phyloP scores from a whole-genome alignment of 2,329 filamentous ascomycete genomes.

The Colletotrichum endophyticum region DNA sequence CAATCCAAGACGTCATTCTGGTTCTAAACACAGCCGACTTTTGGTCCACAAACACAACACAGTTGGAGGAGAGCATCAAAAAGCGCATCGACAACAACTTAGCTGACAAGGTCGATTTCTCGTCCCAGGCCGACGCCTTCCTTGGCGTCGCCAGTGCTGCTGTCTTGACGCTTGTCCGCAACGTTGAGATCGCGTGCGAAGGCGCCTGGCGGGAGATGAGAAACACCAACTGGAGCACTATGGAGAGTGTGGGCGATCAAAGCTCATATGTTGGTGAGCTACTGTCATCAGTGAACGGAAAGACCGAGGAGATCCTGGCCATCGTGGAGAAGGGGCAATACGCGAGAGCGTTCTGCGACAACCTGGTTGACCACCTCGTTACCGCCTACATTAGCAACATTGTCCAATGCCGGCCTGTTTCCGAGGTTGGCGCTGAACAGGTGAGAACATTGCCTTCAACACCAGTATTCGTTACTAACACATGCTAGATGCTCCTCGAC shows the following conservation, averaged over 20 bases:
- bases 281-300: constrained; percentile 72
- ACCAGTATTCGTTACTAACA: constrained; percentile 24
- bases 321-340: constrained; percentile 91
- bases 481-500: constrained; percentile 84
- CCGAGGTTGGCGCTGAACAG: constrained; percentile 93
- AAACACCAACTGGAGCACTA: constrained; percentile 91
- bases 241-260: constrained; percentile 92
- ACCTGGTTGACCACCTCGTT: constrained; percentile 87
- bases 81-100: constrained; percentile 84
- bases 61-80: constrained; percentile 94
- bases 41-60: constrained; percentile 91
- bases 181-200: constrained; percentile 83
- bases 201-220: constrained; percentile 95
- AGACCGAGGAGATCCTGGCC: constrained; percentile 75
- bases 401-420: constrained; percentile 87
- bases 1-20: constrained; percentile 78
- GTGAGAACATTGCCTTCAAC: constrained; percentile 41
- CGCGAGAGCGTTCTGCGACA: constrained; percentile 91
- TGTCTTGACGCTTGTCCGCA: constrained; percentile 82
- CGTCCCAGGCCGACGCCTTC: constrained; percentile 92
- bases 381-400: constrained; percentile 82
- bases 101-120: constrained; percentile 79
- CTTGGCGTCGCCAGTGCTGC: constrained; percentile 92
- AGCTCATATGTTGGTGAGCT: constrained; percentile 90
- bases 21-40: constrained; percentile 98